Conservation (phyloP, 176 grass and related monocot genomes). For the Hyparrhenia diplandra region DNA sequence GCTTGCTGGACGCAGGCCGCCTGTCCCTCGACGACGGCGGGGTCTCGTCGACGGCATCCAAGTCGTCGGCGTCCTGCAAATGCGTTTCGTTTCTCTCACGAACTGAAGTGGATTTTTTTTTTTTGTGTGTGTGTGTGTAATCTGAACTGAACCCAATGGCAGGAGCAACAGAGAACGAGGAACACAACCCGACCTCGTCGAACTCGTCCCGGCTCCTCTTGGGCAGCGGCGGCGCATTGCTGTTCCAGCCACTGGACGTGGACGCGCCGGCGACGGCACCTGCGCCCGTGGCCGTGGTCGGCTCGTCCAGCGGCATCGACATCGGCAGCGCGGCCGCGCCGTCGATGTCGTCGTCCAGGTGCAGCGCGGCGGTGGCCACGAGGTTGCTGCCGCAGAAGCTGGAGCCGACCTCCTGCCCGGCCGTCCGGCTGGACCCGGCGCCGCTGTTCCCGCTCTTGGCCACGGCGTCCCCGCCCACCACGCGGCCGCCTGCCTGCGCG, state of each 20-base stretch:
- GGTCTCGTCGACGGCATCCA: conserved; percentile 35
- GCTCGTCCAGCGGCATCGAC: neutral
- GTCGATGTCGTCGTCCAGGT: neutral
- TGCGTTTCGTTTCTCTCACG: neutral
- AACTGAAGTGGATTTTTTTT: too few relatives aligned
- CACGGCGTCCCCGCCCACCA: neutral
- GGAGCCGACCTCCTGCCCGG: conserved; percentile 21
- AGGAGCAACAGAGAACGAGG: neutral
- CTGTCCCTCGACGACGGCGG: conserved; percentile 2
- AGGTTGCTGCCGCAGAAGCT: conserved; percentile 58
- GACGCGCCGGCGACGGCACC: conserved; percentile 40
- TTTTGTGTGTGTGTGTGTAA: too few relatives aligned
- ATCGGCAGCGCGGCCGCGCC: neutral
- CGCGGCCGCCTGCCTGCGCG: conserved; percentile 8
- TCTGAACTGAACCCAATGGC: conserved; percentile 5
- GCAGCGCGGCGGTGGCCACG: neutral
- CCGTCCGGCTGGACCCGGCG: neutral
- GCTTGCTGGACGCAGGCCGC: conserved; percentile 47
- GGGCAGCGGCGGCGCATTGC: conserved; percentile 39
- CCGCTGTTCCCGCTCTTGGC: conserved; percentile 26
- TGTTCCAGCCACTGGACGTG: conserved; percentile 51
- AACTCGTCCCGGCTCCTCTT: conserved; percentile 37
- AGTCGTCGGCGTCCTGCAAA: conserved; percentile 56
- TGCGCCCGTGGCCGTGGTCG: neutral
- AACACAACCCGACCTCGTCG: conserved; percentile 60